Base-by-base conservation (phyloP, 495 filamentous ascomycete genomes). In the Opeltia flavorubescens region DNA sequence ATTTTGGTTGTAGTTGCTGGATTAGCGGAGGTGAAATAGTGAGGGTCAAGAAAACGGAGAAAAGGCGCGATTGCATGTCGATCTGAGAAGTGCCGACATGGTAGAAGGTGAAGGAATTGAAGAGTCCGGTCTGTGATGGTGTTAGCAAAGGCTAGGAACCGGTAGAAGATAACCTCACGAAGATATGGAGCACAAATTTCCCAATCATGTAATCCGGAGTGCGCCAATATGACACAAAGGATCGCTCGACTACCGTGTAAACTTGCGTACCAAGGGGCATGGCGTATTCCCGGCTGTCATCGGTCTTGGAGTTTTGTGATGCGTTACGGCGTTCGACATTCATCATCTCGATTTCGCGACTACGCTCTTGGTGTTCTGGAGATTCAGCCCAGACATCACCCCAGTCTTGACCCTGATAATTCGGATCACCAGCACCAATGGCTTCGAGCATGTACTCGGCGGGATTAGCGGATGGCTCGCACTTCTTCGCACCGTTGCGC, bases 361-460 rank as follows among this genome's bases (percentile, higher is more conserved):
- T 60, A 11, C 69, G 62, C 24, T 60, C 45, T 18, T 62, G 56
- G 34, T 63, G 61, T 50, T 78, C 67, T 0, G 58, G 36, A 0
- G 71, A 76, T 9, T 62, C 62, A 15, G 57, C 61, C 77, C 77
- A 81, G 2, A 78, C 67, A 36, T 80, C 72, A 4, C 60, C 69
- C 75, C 76, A 81, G 51, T 81, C 75, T 47, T 77, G 64, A 3
- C 72, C 76, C 40, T 74, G 68, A 45, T 79, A 77, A 34, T 75
- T 68, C 0, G 77, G 76, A 55, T 81, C 68, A 25, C 77, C 77
- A 24, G 75, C 75, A 36, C 79, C 79, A 18, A 81, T 80, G 12
- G 71, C 70, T 50, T 81, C 77, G 11, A 83, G 70, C 74, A 82
- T 81, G 46, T 81, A 81, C 63, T 83, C 79, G 28, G 79, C 79